These are phyloP conservation scores for Zalaria sp. DNA, from an alignment of 2,329 filamentous ascomycete genomes.

Conservation along the genomic window DNA sequence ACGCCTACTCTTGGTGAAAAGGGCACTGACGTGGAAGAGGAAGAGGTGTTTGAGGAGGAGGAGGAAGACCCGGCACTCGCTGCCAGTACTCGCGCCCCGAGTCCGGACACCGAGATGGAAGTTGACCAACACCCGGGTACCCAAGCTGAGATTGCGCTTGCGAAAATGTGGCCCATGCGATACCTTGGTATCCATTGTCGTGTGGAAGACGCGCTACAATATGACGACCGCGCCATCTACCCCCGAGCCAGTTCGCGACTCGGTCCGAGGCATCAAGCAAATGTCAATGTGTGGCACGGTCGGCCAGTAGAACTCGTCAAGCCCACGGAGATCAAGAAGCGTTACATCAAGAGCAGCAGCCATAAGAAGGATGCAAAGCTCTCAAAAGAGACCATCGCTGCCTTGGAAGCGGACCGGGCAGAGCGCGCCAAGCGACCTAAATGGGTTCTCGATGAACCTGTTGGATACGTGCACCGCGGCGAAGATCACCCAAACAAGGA, in stretches of 20 bases:
- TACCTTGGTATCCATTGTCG: conserved; percentile 94
- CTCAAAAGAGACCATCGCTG: conserved; percentile 66
- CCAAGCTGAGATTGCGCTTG: conserved; percentile 78
- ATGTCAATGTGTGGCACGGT: conserved; percentile 72
- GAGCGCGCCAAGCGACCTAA: conserved; percentile 72
- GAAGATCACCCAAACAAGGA: conserved; percentile 64
- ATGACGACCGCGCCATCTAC: conserved; percentile 87
- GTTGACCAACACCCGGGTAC: conserved; percentile 52
- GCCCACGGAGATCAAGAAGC: conserved; percentile 71
- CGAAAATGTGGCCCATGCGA: conserved; percentile 89
- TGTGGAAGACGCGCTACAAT: conserved; percentile 88
- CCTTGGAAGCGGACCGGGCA: conserved; percentile 67
- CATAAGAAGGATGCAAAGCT: conserved; percentile 65
- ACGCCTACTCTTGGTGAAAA: conserved; percentile 55
- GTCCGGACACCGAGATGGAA: conserved; percentile 31
- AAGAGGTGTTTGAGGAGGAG: conserved; percentile 51
- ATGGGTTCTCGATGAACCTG: conserved; percentile 85
- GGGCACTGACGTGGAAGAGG: conserved; percentile 44
- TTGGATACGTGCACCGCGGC: conserved; percentile 72
- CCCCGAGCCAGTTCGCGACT: conserved; percentile 86
- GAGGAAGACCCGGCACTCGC: conserved; percentile 46
- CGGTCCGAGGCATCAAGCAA: conserved; percentile 82
- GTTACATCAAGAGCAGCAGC: conserved; percentile 44
- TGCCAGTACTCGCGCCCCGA: conserved; percentile 47
- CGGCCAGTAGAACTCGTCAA: conserved; percentile 83